Evolutionary conservation across 1,284 basidiomycete genomes (phyloP).

Genomic region (Boletus semigastroideus): DNA sequence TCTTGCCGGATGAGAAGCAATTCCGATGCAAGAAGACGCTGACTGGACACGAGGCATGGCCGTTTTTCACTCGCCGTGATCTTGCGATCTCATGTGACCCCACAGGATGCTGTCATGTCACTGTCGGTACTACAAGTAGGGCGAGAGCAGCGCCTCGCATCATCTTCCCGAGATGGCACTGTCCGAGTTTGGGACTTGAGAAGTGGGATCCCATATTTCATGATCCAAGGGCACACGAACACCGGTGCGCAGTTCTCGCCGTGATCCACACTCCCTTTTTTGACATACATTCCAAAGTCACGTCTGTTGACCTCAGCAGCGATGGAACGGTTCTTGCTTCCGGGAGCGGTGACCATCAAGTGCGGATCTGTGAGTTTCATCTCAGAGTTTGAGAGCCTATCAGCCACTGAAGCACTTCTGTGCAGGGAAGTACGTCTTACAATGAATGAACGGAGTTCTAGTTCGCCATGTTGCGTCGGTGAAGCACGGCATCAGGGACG

Average conservation of each 20-base stretch:
- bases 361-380: slow-evolving; percentile 63
- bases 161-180: slow-evolving; percentile 35
- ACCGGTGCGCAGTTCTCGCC: slow-evolving; percentile 30
- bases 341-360: slow-evolving; percentile 86
- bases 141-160: slow-evolving; percentile 35
- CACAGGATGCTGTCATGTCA: slow-evolving; percentile 33
- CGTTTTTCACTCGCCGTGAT: not conserved
- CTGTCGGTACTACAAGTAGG: slow-evolving; percentile 34
- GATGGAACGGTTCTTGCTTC: slow-evolving; percentile 76
- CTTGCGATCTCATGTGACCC: not conserved
- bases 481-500: slow-evolving; percentile 6
- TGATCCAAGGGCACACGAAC: slow-evolving; percentile 37
- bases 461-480: not conserved
- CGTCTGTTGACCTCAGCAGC: slow-evolving; percentile 84
- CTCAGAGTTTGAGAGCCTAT: slow-evolving; percentile 17
- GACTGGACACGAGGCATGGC: slow-evolving; percentile 27
- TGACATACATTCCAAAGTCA: slow-evolving; percentile 50
- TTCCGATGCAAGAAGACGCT: slow-evolving; percentile 33
- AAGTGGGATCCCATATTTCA: slow-evolving; percentile 32
- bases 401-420: slow-evolving; percentile 19
- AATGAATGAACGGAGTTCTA: slow-evolving; percentile 15
- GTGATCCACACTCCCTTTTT: slow-evolving; percentile 18
- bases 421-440: slow-evolving; percentile 30
- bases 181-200: slow-evolving; percentile 35
- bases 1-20: slow-evolving; percentile 23